Evolutionary conservation across 371 early-diverging fungal species (phyloP), one percentile per base, ranked within the genome.

Genomic region (Furculomyces boomerangus): DNA sequence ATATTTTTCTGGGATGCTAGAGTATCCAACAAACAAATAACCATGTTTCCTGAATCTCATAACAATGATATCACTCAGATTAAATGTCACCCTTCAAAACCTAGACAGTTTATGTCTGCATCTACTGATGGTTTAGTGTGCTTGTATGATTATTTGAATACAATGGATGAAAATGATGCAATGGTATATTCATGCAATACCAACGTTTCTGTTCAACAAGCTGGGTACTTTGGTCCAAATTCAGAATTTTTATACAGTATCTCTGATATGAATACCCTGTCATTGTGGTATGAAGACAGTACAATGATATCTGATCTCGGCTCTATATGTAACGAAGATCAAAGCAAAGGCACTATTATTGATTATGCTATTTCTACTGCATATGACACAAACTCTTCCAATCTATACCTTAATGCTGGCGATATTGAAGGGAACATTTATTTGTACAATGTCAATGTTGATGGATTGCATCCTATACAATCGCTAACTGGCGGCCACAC

Each of bases 11-110:
- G 83, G 75, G 75, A 76, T 47, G 56, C 60, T 26, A 60, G 69
- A 40, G 61, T 55, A 78, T 63, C 76, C 18, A 71, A 78, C 25
- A 56, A 64, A 1, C 62, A 64, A 1, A 46, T 57, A 8, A 54
- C 74, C 7, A 40, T 78, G 29, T 95, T 89, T 60, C 68, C 62
- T 3, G 89, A 90, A 55, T 87, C 86, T 2, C 91, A 93, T 60
- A 80, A 79, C 29, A 92, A 95, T 57, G 93, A 93, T 61, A 73
- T 95, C n/a, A 90, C 93, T 2, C 80, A 86, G 66, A 75, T 91
- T 35, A 71, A 77, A 52, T 84, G 88, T 66, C 88, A 90, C 57
- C 87, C 88, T 7, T 69, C 64, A 18, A 57, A 70, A 10, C 65
- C 79, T 1, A 66, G 62, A 14, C 74, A 72, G 35, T 60, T 87